Evolutionary conservation across 2,329 filamentous ascomycete genomes (phyloP).

Genomic region (Colletotrichum endophyticum): DNA sequence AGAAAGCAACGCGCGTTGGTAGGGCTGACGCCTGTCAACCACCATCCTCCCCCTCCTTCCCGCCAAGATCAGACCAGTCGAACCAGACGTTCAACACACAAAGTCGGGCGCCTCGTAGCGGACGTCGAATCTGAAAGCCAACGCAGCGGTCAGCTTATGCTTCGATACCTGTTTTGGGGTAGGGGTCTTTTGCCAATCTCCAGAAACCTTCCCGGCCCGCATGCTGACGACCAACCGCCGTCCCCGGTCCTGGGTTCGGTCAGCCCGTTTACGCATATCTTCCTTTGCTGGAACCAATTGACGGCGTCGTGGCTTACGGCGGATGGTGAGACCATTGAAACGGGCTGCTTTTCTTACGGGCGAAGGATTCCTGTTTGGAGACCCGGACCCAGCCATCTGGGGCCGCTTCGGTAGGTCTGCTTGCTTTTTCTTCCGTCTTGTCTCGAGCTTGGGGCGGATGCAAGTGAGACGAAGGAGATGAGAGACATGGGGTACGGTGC

Average conservation of each 20-base stretch:
- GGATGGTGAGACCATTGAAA: neutral
- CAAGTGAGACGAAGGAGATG: neutral
- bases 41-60: neutral
- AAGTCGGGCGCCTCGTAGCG: neutral
- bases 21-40: neutral
- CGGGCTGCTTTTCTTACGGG: neutral
- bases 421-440: neutral
- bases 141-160: neutral
- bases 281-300: neutral
- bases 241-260: neutral
- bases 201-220: conserved; percentile 26
- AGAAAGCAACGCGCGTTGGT: neutral
- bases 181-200: neutral
- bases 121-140: neutral
- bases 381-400: neutral
- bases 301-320: neutral
- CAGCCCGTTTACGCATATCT: conserved; percentile 8
- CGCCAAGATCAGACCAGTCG: neutral
- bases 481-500: neutral
- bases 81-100: neutral
- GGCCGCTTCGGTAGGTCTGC: neutral
- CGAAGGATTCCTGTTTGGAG: neutral
- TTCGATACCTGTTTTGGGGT: neutral
- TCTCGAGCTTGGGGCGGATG: neutral
- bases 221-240: conserved; percentile 26